These are phyloP conservation scores for Globisporangium cylindrosporum DNA, from an alignment of 352 stramenopile genomes.

Conservation along the genomic window DNA sequence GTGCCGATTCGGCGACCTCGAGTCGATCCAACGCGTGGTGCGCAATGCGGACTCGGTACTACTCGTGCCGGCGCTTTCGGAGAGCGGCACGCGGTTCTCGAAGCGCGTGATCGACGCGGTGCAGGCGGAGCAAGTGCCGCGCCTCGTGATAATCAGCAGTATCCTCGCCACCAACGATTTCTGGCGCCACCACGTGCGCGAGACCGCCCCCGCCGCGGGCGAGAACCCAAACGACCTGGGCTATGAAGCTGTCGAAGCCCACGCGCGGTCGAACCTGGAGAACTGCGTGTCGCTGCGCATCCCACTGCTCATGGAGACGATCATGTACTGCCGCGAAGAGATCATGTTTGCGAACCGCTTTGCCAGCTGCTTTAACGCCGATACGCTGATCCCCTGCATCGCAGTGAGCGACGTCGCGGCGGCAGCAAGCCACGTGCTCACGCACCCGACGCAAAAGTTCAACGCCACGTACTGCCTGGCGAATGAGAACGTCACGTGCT, in stretches of 20 bases:
- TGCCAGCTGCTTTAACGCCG: conserved; percentile 41
- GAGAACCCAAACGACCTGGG: conserved; percentile 26
- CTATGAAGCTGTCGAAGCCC: conserved; percentile 67
- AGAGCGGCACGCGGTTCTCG: conserved; percentile 58
- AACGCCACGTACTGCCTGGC: conserved; percentile 56
- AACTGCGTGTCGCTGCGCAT: conserved; percentile 65
- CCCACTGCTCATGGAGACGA: conserved; percentile 72
- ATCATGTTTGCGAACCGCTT: conserved; percentile 67
- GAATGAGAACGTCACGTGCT: conserved; percentile 34
- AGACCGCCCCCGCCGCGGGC: conserved; percentile 11
- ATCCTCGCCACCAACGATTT: conserved; percentile 51
- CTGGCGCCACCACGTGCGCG: conserved; percentile 6
- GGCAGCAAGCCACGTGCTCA: conserved; percentile 48
- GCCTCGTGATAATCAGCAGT: conserved; percentile 67
- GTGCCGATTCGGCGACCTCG: conserved; percentile 48
- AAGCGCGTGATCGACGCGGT: conserved; percentile 67
- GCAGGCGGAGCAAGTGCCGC: conserved; percentile 35
- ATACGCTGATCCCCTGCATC: conserved; percentile 62
- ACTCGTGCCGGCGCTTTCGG: conserved; percentile 56
- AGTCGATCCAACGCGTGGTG: conserved; percentile 56
- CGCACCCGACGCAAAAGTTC: conserved; percentile 44
- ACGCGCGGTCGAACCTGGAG: conserved; percentile 38
- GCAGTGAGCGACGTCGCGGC: conserved; percentile 59
- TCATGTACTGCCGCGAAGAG: conserved; percentile 74
- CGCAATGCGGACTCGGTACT: conserved; percentile 67